phyloP scores from a whole-genome alignment of 352 stramenopile genomes.

The Globisporangium polare region DNA sequence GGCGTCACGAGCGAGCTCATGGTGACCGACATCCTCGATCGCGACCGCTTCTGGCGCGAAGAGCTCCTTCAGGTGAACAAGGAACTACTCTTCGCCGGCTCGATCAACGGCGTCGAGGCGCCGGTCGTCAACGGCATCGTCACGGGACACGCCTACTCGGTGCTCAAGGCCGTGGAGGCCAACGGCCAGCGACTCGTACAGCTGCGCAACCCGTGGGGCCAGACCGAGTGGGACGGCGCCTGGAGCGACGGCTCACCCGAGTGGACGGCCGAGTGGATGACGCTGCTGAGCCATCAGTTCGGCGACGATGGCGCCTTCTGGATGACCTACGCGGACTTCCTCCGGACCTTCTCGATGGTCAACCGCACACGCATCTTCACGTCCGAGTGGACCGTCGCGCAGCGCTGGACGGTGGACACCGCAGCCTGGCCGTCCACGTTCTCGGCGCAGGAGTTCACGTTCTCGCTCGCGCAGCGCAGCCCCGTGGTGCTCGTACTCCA shows the following conservation, averaged over 20 bases:
- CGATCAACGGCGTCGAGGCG: conserved; percentile 13
- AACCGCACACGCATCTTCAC: conserved; percentile 33
- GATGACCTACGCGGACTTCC: conserved; percentile 44
- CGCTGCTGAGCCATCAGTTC: conserved; percentile 27
- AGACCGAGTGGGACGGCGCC: conserved; percentile 37
- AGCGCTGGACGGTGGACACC: conserved; percentile 25
- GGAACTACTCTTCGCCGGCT: conserved; percentile 33
- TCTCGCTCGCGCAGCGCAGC: conserved; percentile 19
- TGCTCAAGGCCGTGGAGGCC: conserved; percentile 37
- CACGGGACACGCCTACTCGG: conserved; percentile 51
- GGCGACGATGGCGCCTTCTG: conserved; percentile 57
- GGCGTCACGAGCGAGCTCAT: conserved; percentile 33
- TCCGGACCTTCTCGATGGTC: conserved; percentile 21
- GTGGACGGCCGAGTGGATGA: conserved; percentile 46
- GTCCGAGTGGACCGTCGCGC: conserved; percentile 27
- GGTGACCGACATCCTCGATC: conserved; percentile 27
- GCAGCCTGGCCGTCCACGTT: conserved; percentile 26
- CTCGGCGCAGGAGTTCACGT: conserved; percentile 22
- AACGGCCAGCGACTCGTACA: conserved; percentile 28
- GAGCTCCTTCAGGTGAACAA: conserved; percentile 25
- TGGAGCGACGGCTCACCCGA: conserved; percentile 38
- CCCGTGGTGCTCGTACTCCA: conserved; percentile 31
- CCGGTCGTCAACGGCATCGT: conserved; percentile 22
- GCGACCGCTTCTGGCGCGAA: conserved; percentile 30
- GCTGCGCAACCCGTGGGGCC: conserved; percentile 50